Evolutionary conservation across 2,329 filamentous ascomycete genomes (phyloP), one percentile per base, ranked within the genome.

Genomic region (Cordyceps pruinosa): DNA sequence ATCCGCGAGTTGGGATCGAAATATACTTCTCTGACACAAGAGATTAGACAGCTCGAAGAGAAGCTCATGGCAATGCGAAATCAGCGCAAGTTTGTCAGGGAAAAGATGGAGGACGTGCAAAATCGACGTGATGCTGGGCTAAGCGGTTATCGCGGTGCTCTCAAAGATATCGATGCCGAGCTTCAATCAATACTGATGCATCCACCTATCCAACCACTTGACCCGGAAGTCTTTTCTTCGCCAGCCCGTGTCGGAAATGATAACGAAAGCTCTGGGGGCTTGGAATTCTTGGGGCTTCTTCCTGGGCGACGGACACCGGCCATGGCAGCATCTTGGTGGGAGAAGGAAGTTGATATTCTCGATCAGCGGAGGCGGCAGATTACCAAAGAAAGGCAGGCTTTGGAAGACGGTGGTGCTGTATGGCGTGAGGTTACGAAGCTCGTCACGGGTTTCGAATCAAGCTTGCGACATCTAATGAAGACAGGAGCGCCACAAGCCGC

Each of bases 301-400:
- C 78, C 83, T 0, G 82, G 86, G 62, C 78, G 86, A 19, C 77
- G 88, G 47, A 91, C 87, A 0, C 67, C 86, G 1, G 82, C 82
- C 15, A 86, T 91, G 84, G 88, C 87, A 0, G 82, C 77, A 59
- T 79, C 85, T 15, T 88, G 87, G 78, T 91, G 86, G 84, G 77
- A 82, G 55, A 78, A 79, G 6, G 87, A 91, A 62, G 74, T 85
- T 2, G 71, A 71, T 1, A 71, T 81, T 0, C 72, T 88, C 2
- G 73, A 84, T 50, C 72, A 74, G 45, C 80, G 80, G 58, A 82
- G 81, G 60, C 65, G 71, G 9, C 76, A 79, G 26, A 81, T 87
- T 1, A 77, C 84, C 30, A 76, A 75, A 46, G 88, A 92, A 61
- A 79, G 79, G 19, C 70, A 75, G 4, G 88, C 88, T 1, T 75